Evolutionary conservation across 2,329 filamentous ascomycete species (phyloP).

Genomic region (Fusarium fujikuroi): DNA sequence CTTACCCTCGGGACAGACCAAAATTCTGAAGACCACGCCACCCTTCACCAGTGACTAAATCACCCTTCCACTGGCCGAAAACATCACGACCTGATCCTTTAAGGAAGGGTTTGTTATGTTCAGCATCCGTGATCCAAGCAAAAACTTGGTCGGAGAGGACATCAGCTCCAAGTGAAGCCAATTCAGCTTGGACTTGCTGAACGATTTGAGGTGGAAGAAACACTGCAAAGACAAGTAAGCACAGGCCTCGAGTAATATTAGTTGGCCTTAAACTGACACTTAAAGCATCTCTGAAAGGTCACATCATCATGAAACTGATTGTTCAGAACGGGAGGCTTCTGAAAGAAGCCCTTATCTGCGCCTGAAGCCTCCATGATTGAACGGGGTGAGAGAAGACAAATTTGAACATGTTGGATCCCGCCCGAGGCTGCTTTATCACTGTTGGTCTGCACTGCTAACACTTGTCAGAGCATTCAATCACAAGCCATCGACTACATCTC

Average conservation of each 20-base stretch:
- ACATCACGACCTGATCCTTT: slow-evolving; percentile 66
- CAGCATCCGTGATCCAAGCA: slow-evolving; percentile 69
- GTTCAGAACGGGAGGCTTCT: slow-evolving; percentile 59
- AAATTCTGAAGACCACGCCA: slow-evolving; percentile 72
- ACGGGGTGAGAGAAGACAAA: neutral
- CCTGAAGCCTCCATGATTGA: slow-evolving; percentile 56
- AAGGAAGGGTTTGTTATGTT: slow-evolving; percentile 71
- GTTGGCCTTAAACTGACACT: slow-evolving; percentile 52
- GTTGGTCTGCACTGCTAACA: neutral
- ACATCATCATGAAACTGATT: slow-evolving; percentile 69
- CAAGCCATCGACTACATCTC: slow-evolving; percentile 31
- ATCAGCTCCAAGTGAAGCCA: slow-evolving; percentile 60
- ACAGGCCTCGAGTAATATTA: neutral
- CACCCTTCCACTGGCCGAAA: slow-evolving; percentile 68
- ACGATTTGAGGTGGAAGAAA: slow-evolving; percentile 58
- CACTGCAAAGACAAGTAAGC: slow-evolving; percentile 49
- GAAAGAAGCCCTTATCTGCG: slow-evolving; percentile 65
- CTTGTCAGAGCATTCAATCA: slow-evolving; percentile 24
- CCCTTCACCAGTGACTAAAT: slow-evolving; percentile 72
- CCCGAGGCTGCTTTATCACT: neutral
- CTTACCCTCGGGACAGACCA: slow-evolving; percentile 64
- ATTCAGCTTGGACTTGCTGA: slow-evolving; percentile 54
- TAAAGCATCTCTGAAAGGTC: slow-evolving; percentile 62
- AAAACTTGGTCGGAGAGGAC: slow-evolving; percentile 67
- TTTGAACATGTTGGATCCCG: neutral